A percentile compares a stretch with the other conserved stretches of the same genome.
These are phyloP conservation scores for Saprolegnia diclina DNA, from an alignment of 352 stramenopile genomes.

Conservation along the genomic window DNA sequence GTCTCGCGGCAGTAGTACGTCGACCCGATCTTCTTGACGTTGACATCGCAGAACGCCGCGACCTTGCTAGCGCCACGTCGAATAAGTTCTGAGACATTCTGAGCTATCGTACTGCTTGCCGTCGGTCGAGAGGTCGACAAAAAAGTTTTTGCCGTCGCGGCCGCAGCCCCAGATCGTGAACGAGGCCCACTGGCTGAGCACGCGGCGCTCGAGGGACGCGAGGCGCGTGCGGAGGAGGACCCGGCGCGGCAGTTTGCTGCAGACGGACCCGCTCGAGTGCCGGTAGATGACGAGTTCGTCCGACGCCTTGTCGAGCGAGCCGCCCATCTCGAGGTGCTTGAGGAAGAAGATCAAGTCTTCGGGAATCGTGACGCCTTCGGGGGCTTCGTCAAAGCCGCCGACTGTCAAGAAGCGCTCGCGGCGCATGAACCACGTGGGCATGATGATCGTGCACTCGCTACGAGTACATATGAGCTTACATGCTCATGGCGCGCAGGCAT, in stretches of 20 bases:
- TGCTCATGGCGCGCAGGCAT: neutral
- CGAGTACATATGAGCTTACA: no score
- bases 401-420: constrained; percentile 16
- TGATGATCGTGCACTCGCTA: constrained; percentile 27
- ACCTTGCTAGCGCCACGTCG: constrained; percentile 3
- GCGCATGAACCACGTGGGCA: constrained; percentile 27
- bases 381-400: constrained; percentile 21
- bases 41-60: constrained; percentile 23
- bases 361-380: constrained; percentile 5
- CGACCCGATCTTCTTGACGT: constrained; percentile 25
- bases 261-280: constrained; percentile 18
- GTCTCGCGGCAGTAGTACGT: constrained; percentile 19
- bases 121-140: constrained; percentile 15
- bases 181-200: constrained; percentile 21
- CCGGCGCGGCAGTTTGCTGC: constrained; percentile 23
- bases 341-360: constrained; percentile 27
- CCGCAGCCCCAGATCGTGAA: constrained; percentile 27
- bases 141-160: constrained; percentile 23
- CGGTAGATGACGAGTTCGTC: constrained; percentile 25
- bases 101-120: neutral
- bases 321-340: constrained; percentile 27
- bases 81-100: neutral
- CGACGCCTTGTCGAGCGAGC: constrained; percentile 5
- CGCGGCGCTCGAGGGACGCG: constrained; percentile 21
- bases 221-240: constrained; percentile 19